Percentiles rank a stretch among this genome's conserved stretches.
phyloP scores from a whole-genome alignment of 208 protist genomes.

The Acanthamoeba sp. region DNA sequence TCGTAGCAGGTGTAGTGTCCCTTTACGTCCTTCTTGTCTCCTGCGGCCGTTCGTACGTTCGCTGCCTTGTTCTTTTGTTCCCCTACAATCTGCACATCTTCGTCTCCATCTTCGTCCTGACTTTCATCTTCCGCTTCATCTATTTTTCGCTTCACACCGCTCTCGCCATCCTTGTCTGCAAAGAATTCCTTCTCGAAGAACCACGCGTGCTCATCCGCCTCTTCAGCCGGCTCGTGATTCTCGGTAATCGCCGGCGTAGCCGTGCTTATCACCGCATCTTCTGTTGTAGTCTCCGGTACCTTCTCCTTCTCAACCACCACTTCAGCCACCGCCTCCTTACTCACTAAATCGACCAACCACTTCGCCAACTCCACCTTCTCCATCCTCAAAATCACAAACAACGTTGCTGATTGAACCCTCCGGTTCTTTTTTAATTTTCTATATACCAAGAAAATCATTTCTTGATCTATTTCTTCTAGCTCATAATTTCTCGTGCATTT shows the following conservation, averaged over 20 bases:
- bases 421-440: no score
- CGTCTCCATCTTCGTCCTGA: not conserved
- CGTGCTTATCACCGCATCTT: not conserved
- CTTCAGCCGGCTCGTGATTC: not conserved
- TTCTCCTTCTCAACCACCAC: not conserved
- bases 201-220: not conserved
- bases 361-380: not conserved
- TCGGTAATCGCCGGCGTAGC: no score
- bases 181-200: slow-evolving; percentile 56
- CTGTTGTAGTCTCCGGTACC: not conserved
- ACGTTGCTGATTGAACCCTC: no score
- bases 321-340: not conserved
- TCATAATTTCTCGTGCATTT: not conserved
- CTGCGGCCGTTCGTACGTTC: not conserved
- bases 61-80: not conserved
- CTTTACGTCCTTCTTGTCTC: not conserved
- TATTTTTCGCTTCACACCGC: not conserved
- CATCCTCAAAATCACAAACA: not conserved
- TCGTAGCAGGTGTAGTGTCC: slow-evolving; percentile 7
- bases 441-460: not conserved
- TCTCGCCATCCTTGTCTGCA: not conserved
- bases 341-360: not conserved
- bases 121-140: not conserved
- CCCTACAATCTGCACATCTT: not conserved
- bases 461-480: no score